These are phyloP conservation scores for Dissophora ornata DNA, from an alignment of 192 early-diverging fungal species.

Conservation along the genomic window DNA sequence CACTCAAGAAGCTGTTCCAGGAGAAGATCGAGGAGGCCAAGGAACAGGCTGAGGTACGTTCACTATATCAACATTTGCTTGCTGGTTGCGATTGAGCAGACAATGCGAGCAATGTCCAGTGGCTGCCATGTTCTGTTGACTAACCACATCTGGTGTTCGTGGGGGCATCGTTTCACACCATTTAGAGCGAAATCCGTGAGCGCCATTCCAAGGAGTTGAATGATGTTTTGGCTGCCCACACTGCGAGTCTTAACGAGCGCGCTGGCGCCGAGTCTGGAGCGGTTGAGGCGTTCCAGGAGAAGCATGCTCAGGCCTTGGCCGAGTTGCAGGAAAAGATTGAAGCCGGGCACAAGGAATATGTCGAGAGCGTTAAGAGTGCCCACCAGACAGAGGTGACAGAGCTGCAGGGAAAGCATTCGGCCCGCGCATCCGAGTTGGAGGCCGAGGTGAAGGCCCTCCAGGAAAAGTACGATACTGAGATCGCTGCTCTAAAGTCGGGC, in stretches of 20 bases:
- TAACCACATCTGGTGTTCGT: no score
- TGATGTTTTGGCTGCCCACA: conserved; percentile 34
- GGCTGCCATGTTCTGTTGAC: no score
- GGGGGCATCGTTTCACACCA: no score
- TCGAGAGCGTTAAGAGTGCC: conserved; percentile 24
- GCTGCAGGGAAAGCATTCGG: conserved; percentile 25
- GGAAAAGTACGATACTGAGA: conserved; percentile 36
- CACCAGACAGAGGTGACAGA: conserved; percentile 36
- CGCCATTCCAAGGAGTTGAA: conserved; percentile 35
- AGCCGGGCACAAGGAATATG: conserved; percentile 25
- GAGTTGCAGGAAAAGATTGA: conserved; percentile 46
- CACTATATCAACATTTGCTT: no score
- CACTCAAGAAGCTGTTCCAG: conserved; percentile 28
- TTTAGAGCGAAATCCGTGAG: conserved; percentile 30
- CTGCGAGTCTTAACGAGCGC: conserved; percentile 39
- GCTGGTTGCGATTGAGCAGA: no score
- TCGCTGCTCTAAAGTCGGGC: conserved; percentile 5
- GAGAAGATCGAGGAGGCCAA: conserved; percentile 49
- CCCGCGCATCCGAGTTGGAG: conserved; percentile 25
- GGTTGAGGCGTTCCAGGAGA: conserved; percentile 34
- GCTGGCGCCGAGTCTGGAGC: conserved; percentile 48
- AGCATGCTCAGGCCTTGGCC: conserved; percentile 35
- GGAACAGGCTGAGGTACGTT: conserved; percentile 43
- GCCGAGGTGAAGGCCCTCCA: conserved; percentile 34
- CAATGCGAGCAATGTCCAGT: no score